Percentiles rank a stretch among this genome's conserved stretches.
Conservation (phyloP, 2,329 filamentous ascomycete species). For the Eutypa lata region DNA sequence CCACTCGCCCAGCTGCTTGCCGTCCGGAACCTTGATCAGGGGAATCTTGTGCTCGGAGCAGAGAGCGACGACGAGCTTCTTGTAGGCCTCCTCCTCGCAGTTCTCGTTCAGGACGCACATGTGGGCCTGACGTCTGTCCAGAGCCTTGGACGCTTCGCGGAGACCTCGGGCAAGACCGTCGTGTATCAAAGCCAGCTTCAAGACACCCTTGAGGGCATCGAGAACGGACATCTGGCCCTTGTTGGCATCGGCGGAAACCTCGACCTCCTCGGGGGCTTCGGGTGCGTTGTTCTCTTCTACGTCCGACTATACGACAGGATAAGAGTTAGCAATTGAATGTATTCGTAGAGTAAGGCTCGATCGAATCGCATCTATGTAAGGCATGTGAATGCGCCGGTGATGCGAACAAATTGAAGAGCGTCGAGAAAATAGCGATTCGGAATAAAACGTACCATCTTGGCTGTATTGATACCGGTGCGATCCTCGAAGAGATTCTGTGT, state of each 20-base stretch:
- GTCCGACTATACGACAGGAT: slow-evolving; percentile 72
- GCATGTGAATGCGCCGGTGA: too few relatives aligned
- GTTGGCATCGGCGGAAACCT: slow-evolving; percentile 86
- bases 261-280: slow-evolving; percentile 84
- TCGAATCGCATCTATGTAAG: slow-evolving; percentile 5
- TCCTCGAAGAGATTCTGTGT: slow-evolving; percentile 59
- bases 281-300: slow-evolving; percentile 98
- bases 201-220: slow-evolving; percentile 96
- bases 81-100: slow-evolving; percentile 99
- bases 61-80: slow-evolving; percentile 98
- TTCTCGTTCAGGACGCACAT: slow-evolving; percentile 99
- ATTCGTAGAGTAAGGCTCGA: slow-evolving; percentile 6
- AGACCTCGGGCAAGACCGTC: slow-evolving; percentile 98
- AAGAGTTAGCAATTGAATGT: slow-evolving; percentile 15
- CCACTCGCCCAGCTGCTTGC: slow-evolving; percentile 99
- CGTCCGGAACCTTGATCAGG: slow-evolving; percentile 99
- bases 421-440: neutral
- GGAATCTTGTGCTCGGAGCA: slow-evolving; percentile 99
- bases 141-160: slow-evolving; percentile 96
- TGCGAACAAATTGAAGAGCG: too few relatives aligned
- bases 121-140: slow-evolving; percentile 97
- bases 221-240: slow-evolving; percentile 97
- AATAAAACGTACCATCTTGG: slow-evolving; percentile 57
- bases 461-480: slow-evolving; percentile 57
- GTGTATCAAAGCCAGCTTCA: slow-evolving; percentile 99